These are phyloP conservation scores for Sergeia podlipaevii DNA, from an alignment of 208 protist genomes.

Conservation along the genomic window DNA sequence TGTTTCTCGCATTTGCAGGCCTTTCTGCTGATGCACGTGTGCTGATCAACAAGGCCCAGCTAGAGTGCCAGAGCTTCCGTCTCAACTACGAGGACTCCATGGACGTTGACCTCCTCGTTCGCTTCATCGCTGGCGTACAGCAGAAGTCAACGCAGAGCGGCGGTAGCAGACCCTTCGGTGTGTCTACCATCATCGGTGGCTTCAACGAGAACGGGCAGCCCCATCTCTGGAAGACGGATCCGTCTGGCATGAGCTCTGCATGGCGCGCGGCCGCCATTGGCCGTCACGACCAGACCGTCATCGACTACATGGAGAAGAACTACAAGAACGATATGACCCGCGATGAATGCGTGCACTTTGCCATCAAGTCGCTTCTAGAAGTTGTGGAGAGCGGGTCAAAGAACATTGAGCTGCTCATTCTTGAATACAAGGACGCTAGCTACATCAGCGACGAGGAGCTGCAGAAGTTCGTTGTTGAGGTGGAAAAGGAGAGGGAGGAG, in stretches of 20 bases:
- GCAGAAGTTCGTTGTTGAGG: slow-evolving; percentile 67
- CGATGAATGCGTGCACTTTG: slow-evolving; percentile 95
- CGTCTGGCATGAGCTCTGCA: slow-evolving; percentile 82
- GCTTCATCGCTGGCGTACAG: slow-evolving; percentile 97
- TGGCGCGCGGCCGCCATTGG: slow-evolving; percentile 87
- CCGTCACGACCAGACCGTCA: slow-evolving; percentile 97
- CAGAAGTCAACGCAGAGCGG: slow-evolving; percentile 98
- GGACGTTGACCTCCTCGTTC: slow-evolving; percentile 97
- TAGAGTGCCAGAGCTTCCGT: slow-evolving; percentile 99
- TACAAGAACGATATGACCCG: slow-evolving; percentile 93
- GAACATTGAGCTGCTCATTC: slow-evolving; percentile 87
- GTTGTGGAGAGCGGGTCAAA: slow-evolving; percentile 93
- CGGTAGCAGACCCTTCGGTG: slow-evolving; percentile 99
- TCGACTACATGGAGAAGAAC: slow-evolving; percentile 99
- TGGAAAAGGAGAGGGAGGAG: slow-evolving; percentile 88
- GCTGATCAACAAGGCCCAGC: slow-evolving; percentile 97
- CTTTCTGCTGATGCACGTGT: slow-evolving; percentile 99
- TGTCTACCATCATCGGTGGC: slow-evolving; percentile 98
- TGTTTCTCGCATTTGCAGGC: slow-evolving; percentile 97
- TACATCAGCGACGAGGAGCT: slow-evolving; percentile 84
- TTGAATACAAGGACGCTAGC: slow-evolving; percentile 52
- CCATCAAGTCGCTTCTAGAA: slow-evolving; percentile 98
- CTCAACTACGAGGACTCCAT: slow-evolving; percentile 98
- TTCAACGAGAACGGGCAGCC: slow-evolving; percentile 97
- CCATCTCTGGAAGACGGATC: slow-evolving; percentile 89